Base-by-base conservation (phyloP, 2,329 filamentous ascomycete species). In the Grosmannia penicillata region DNA sequence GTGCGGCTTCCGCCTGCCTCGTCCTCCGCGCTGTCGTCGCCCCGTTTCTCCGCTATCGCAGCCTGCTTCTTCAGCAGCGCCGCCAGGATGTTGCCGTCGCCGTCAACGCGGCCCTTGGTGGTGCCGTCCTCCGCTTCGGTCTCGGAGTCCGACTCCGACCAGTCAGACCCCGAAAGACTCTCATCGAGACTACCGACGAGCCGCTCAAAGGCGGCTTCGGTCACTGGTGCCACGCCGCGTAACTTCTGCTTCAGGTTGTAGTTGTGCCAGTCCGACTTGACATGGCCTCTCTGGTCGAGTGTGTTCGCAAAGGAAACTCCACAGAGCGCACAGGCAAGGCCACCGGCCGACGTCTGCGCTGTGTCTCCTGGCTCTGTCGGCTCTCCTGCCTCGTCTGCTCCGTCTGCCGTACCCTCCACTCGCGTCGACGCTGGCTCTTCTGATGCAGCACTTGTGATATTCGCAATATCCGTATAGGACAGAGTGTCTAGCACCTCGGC, bases 221-320 rank as follows among this genome's bases (percentile, higher is more conserved):
- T 73, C 2, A 95, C 79, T 0, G 82, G 60, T 9, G 68, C 70
- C 41, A 69, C 67, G 0, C 83, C 83, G 33, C 84, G 76, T 40
- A 94, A 62, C 62, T 84, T 93, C 54, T 89, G 82, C 59, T 94
- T 96, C 44, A 96, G 61, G 55, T 98, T 98, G 61, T 95, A 98
- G 47, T 80, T 73, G 56, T 98, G 91, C 35, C 93, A 68, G 52
- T 98, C 91, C 9, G 89, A 94, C 50, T 83, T 82, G 41, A 84
- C 76, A 58, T 98, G 91, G 42, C 75, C 71, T 44, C 84, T 74
- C 54, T 96, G 89, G 44, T 96, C 89, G 43, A 76, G 68, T 8
- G 93, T 68, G 9, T 69, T 78, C 24, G 67, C 53, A 50, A 93
- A 94, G 6, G 70, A 64, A 27, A 86, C 67, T 28, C 69, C 66